A percentile compares a stretch with the other conserved stretches of the same genome.
Conservation (phyloP, 2,329 filamentous ascomycete species). For the Zalaria obscura region DNA sequence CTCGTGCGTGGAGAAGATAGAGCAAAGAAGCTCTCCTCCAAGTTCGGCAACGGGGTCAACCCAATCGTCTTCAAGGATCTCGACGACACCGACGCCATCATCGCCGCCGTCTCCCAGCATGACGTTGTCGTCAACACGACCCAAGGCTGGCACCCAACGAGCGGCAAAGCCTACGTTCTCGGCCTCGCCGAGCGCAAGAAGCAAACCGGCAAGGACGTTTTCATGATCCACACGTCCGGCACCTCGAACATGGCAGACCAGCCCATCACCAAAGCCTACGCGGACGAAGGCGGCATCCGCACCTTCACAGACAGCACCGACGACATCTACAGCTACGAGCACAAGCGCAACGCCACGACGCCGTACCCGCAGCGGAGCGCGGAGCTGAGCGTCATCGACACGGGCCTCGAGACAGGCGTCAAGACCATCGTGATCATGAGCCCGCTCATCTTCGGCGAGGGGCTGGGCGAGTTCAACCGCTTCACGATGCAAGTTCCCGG, state of each 20-base stretch:
- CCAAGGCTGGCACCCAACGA: conserved; percentile 21
- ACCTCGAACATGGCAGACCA: conserved; percentile 30
- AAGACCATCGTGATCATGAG: conserved; percentile 33
- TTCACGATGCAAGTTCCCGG: conserved; percentile 25
- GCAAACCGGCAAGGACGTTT: conserved; percentile 19
- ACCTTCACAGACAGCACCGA: conserved; percentile 28
- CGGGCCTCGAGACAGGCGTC: conserved; percentile 24
- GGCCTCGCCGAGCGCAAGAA: conserved; percentile 27
- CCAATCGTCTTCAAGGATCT: conserved; percentile 8
- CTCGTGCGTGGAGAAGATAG: conserved; percentile 6
- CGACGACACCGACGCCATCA: conserved; percentile 9
- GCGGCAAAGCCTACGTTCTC: conserved; percentile 26
- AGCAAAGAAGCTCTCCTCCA: background rate
- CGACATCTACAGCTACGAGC: conserved; percentile 29
- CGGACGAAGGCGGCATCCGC: conserved; percentile 12
- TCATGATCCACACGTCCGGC: conserved; percentile 31
- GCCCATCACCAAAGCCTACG: conserved; percentile 19
- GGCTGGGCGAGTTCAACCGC: conserved; percentile 28
- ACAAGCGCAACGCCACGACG: conserved; percentile 20
- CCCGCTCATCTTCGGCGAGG: conserved; percentile 33
- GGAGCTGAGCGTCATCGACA: conserved; percentile 29
- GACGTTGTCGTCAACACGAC: conserved; percentile 30
- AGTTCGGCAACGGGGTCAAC: conserved; percentile 6
- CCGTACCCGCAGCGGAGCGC: conserved; percentile 30
- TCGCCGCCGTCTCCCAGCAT: conserved; percentile 5